phyloP scores from a whole-genome alignment of 345 rosid species.

The Eucalyptus albens region DNA sequence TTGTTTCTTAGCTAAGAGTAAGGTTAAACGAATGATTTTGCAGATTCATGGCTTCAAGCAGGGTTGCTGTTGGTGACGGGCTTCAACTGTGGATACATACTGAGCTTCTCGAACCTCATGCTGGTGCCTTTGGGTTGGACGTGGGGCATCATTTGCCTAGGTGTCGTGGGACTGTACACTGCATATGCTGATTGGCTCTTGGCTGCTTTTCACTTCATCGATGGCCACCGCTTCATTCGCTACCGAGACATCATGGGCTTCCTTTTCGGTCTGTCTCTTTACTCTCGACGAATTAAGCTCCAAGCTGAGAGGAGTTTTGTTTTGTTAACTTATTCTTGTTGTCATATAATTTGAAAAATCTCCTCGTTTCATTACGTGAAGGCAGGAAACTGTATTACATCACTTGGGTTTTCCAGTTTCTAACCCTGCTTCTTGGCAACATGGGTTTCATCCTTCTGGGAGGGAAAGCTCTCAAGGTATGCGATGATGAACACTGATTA shows the following conservation, averaged over 20 bases:
- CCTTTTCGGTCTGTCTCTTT: neutral
- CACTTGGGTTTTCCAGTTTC: slow-evolving; percentile 9
- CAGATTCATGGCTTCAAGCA: slow-evolving; percentile 24
- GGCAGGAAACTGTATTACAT: slow-evolving; percentile 7
- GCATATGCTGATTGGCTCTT: slow-evolving; percentile 14
- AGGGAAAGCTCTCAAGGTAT: slow-evolving; percentile 17
- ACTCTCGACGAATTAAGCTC: neutral
- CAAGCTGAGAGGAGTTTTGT: neutral
- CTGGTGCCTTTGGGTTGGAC: slow-evolving; percentile 16
- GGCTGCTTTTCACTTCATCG: slow-evolving; percentile 11
- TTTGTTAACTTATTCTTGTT: neutral
- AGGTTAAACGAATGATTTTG: neutral
- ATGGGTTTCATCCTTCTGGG: slow-evolving; percentile 21
- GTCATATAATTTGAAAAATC: neutral
- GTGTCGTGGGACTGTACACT: neutral
- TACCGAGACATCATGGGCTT: slow-evolving; percentile 17
- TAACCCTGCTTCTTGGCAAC: slow-evolving; percentile 1
- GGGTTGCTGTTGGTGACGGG: slow-evolving; percentile 15
- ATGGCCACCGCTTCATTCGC: slow-evolving; percentile 12
- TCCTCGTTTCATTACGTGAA: neutral
- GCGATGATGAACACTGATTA: neutral
- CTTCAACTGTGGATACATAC: slow-evolving; percentile 16
- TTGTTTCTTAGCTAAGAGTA: neutral
- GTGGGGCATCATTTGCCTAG: slow-evolving; percentile 8
- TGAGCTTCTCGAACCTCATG: slow-evolving; percentile 16